phyloP scores from a whole-genome alignment of 371 early-diverging fungal species.

The Umbelopsis sp. region DNA sequence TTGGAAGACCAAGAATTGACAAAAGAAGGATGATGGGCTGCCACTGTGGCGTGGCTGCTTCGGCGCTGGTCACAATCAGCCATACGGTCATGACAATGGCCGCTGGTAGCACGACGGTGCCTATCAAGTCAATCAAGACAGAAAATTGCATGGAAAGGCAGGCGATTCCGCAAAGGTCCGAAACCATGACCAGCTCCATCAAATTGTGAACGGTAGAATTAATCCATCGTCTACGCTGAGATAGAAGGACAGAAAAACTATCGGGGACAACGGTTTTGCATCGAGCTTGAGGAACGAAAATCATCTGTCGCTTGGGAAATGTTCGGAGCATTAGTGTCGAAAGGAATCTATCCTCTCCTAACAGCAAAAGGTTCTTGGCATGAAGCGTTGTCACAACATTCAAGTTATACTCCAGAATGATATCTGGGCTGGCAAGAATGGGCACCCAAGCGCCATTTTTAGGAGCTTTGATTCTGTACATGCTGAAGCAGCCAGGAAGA shows the following conservation, averaged over 20 bases:
- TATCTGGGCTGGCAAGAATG: conserved; percentile 79
- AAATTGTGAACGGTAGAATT: conserved; percentile 93
- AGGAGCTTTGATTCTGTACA: conserved; percentile 81
- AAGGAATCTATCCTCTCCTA: conserved; percentile 82
- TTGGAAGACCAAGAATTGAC: conserved; percentile 71
- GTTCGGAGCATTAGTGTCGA: conserved; percentile 96
- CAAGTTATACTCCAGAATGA: conserved; percentile 88
- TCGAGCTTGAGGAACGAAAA: conserved; percentile 85
- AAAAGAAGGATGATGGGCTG: conserved; percentile 61
- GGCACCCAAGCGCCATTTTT: conserved; percentile 77
- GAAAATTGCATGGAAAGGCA: conserved; percentile 79
- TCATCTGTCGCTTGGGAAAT: conserved; percentile 89
- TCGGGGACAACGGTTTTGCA: conserved; percentile 94
- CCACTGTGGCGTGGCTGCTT: conserved; percentile 28
- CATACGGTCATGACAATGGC: conserved; percentile 55
- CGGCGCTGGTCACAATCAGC: conserved; percentile 38
- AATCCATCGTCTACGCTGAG: conserved; percentile 94
- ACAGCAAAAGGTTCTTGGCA: conserved; percentile 76
- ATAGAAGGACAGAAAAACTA: conserved; percentile 83
- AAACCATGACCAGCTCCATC: conserved; percentile 79
- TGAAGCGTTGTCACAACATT: conserved; percentile 94
- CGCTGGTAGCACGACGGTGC: conserved; percentile 73
- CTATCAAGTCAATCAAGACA: conserved; percentile 69
- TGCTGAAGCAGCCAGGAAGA: conserved; percentile 92
- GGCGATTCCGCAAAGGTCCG: conserved; percentile 80